Base-by-base conservation (phyloP, 1,284 basidiomycete genomes). In the Apiotrichum akiyoshidainum region DNA sequence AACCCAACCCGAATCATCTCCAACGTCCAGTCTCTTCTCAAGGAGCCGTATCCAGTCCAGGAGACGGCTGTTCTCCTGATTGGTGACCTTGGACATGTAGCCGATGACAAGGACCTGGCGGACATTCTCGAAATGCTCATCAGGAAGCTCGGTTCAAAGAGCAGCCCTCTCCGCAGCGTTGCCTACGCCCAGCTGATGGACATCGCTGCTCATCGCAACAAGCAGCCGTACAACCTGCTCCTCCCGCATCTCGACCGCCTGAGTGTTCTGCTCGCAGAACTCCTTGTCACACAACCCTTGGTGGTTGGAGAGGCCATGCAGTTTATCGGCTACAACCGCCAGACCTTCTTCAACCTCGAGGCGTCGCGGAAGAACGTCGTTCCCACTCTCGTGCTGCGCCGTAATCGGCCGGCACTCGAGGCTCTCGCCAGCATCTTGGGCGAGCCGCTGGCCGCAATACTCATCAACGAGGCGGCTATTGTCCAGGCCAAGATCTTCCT, bases 401-500 rank as follows among this genome's bases (percentile, higher is more conserved):
- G 84, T 59, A 85, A 92, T 50, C 57, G 63, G 14, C 64, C 68
- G 14, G 76, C 78, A 0, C 76, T 87, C 16, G 71, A 80, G 10
- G 72, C 72, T 5, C 71, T 86, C 31, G 71, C 82, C 1, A 80
- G 78, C 73, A 83, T 57, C 69, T 84, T 64, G 75, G 82, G 61
- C 66, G 76, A 58, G 75, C 83, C 34, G 70, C 81, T 84, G 5
- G 84, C 85, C 0, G 68, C 79, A 2, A 74, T 92, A 37, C 82
- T 92, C 54, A 64, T 90, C 34, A 81, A 86, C 31, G 79, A 86
- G 58, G 81, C 83, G 0, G 81, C 85, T 35, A 74, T 82, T n/a
- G 85, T 92, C 42, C 81, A 95, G 9, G 85, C 89, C 1, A 81
- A 87, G 62, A 80, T 88, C 1, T 89, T 90, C 70, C 82, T 88